A percentile compares a stretch with the other conserved stretches of the same genome.
Evolutionary conservation across 2,329 filamentous ascomycete species (phyloP).

Genomic region (Colletotrichum sp.): DNA sequence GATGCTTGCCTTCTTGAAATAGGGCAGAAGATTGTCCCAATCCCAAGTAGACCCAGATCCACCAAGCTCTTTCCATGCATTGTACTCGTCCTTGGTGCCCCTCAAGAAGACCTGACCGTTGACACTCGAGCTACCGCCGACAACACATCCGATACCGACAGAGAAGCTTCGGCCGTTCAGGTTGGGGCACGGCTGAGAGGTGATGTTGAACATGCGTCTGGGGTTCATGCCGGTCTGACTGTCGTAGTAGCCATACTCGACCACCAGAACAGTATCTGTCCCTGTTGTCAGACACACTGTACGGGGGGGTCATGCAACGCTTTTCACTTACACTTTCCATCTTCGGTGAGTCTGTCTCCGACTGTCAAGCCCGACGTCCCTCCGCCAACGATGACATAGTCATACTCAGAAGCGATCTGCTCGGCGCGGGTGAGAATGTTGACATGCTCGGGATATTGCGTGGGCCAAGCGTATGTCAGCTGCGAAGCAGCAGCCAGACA

Average conservation of each 20-base stretch:
- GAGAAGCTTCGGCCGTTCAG: slow-evolving; percentile 28
- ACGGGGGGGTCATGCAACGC: neutral
- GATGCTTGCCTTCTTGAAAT: slow-evolving; percentile 45
- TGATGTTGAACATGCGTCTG: slow-evolving; percentile 32
- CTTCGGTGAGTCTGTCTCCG: slow-evolving; percentile 41
- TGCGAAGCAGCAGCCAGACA: neutral
- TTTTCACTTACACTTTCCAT: slow-evolving; percentile 33
- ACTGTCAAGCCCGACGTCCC: slow-evolving; percentile 48
- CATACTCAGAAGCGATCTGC: slow-evolving; percentile 21
- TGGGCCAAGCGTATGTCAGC: slow-evolving; percentile 3
- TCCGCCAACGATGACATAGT: slow-evolving; percentile 44
- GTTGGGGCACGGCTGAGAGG: slow-evolving; percentile 31
- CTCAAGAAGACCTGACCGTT: slow-evolving; percentile 44
- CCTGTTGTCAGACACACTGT: slow-evolving; percentile 26
- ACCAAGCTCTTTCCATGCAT: slow-evolving; percentile 49
- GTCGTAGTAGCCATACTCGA: slow-evolving; percentile 21
- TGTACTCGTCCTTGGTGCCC: slow-evolving; percentile 42
- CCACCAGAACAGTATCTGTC: slow-evolving; percentile 19
- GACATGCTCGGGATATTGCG: slow-evolving; percentile 1
- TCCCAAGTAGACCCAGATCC: slow-evolving; percentile 50
- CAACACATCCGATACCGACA: slow-evolving; percentile 34
- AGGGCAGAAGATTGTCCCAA: slow-evolving; percentile 41
- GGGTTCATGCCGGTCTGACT: slow-evolving; percentile 26
- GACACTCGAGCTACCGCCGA: slow-evolving; percentile 44
- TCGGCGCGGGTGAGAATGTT: slow-evolving; percentile 10